phyloP scores from a whole-genome alignment of 2,329 filamentous ascomycete genomes.

The Whalleya microplaca region DNA sequence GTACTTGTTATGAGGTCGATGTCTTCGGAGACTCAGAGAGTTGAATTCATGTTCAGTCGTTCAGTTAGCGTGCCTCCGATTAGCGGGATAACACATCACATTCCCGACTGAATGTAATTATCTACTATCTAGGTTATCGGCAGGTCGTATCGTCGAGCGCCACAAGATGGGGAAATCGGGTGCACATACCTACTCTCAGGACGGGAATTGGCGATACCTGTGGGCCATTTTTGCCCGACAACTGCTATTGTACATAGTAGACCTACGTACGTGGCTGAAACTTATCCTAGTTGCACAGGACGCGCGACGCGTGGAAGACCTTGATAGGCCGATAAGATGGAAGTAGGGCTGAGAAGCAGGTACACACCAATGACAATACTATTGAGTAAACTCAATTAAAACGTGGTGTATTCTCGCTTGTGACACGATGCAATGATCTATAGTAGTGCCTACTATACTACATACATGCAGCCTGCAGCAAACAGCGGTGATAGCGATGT shows the following conservation, averaged over 20 bases:
- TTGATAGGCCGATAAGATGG: constrained; percentile 24
- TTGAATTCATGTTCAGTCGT: neutral
- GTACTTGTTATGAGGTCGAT: too few species aligned
- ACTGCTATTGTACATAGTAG: too few species aligned
- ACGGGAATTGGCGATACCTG: neutral
- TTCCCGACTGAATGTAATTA: too few species aligned
- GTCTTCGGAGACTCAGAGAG: neutral
- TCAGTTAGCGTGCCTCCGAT: neutral
- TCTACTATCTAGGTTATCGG: too few species aligned
- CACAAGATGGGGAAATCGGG: too few species aligned
- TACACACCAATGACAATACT: neutral
- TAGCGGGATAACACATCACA: neutral
- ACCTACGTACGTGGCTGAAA: too few species aligned
- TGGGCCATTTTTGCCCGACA: neutral
- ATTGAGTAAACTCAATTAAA: neutral
- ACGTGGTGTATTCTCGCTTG: constrained; percentile 22
- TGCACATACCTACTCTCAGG: too few species aligned
- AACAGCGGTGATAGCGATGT: neutral
- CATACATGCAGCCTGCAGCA: neutral
- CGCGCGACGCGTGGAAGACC: constrained; percentile 17
- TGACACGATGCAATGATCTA: constrained; percentile 23
- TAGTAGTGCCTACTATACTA: neutral
- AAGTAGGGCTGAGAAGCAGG: neutral
- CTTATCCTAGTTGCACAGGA: constrained; percentile 8
- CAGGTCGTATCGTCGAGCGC: too few species aligned